phyloP scores from a whole-genome alignment of 768 basidiomycete species.

The Pleurotus tuber-regium region DNA sequence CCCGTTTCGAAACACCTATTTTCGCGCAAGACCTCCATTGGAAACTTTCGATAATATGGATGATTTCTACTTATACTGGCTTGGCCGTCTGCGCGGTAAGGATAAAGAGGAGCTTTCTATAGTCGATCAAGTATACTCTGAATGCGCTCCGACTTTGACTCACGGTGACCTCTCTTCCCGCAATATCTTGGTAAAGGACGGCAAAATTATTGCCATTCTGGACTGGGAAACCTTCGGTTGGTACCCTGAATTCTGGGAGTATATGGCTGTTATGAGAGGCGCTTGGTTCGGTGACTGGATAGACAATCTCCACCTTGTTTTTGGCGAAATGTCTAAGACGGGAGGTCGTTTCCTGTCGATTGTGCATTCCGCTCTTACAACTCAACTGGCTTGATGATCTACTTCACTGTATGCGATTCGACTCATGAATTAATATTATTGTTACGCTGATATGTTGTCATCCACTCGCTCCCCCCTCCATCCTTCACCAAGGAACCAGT shows the following conservation, averaged over 20 bases:
- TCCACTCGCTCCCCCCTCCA: too few relatives aligned
- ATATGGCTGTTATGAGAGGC: neutral
- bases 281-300: neutral
- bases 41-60: neutral
- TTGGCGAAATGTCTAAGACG: neutral
- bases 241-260: conserved; percentile 34
- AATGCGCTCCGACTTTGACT: conserved; percentile 20
- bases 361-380: neutral
- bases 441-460: too few relatives aligned
- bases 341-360: conserved; percentile 1
- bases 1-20: neutral
- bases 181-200: conserved; percentile 35
- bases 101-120: neutral
- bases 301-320: neutral
- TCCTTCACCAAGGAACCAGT: conserved; percentile 38
- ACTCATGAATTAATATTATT: too few relatives aligned
- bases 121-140: neutral
- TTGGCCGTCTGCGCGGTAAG: neutral
- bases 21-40: neutral
- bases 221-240: conserved; percentile 32
- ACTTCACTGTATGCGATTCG: neutral
- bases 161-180: conserved; percentile 40
- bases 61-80: neutral
- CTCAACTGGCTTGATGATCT: neutral
- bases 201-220: conserved; percentile 24